phyloP scores from a whole-genome alignment of 2,329 filamentous ascomycete species.

The Aureobasidium sp. region DNA sequence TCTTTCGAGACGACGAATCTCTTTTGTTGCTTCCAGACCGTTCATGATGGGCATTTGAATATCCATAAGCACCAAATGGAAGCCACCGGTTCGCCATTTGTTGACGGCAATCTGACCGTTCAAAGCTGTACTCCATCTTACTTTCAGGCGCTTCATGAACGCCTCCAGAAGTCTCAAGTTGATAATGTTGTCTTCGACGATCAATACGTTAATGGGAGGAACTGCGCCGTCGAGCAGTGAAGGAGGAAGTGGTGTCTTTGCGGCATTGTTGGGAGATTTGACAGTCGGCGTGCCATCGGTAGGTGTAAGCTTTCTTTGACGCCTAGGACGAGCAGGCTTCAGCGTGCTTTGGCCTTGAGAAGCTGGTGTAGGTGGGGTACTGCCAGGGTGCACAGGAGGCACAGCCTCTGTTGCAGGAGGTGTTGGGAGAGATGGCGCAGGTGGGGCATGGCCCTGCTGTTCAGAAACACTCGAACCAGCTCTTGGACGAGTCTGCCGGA shows the following conservation, averaged over 20 bases:
- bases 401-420: constrained; percentile 38
- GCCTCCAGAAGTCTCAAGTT: constrained; percentile 89
- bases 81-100: constrained; percentile 88
- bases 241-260: constrained; percentile 11
- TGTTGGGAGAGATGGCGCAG: constrained; percentile 50
- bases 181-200: constrained; percentile 98
- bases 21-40: constrained; percentile 86
- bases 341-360: constrained; percentile 18
- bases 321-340: constrained; percentile 14
- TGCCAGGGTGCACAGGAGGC: constrained; percentile 20
- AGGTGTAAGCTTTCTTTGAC: constrained; percentile 17
- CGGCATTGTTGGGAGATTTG: constrained; percentile 37
- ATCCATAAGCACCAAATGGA: constrained; percentile 96
- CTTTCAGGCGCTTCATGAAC: constrained; percentile 91
- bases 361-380: constrained; percentile 28
- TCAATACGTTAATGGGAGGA: constrained; percentile 92
- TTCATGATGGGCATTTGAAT: constrained; percentile 97
- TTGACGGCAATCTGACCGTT: constrained; percentile 88
- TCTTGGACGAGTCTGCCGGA: constrained; percentile 27
- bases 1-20: constrained; percentile 82
- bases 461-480: constrained; percentile 37
- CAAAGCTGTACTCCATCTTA: constrained; percentile 94
- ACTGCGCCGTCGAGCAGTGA: constrained; percentile 64
- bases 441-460: constrained; percentile 35
- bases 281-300: constrained; percentile 40